Base-by-base conservation (phyloP, 2,329 filamentous ascomycete species). In the Beauveria pseudobassiana region DNA sequence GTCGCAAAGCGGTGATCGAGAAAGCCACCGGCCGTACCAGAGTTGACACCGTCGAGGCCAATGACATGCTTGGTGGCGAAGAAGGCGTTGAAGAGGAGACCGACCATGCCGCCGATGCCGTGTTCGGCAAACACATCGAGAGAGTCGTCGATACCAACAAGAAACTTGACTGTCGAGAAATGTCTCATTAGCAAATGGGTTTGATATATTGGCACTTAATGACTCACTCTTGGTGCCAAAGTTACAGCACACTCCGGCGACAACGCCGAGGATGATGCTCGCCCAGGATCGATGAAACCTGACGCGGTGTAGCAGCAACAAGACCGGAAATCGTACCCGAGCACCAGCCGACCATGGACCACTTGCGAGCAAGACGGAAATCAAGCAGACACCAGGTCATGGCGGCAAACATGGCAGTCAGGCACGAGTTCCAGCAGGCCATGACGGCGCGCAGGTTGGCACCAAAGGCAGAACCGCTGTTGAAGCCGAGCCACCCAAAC, bases 401-500 rank as follows among this genome's bases (percentile, higher is more conserved):
- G 66, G 91, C 89, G 46, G 86, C 93, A 70, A 97, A 96, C 80
- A 92, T 91, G 73, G 91, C 93, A 43, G 91, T 95, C 71, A 96
- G 75, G 80, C 95, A 97, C 63, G 90, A 91, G 83, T 98, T 98
- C 93, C 93, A 99, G 86, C 91, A 96, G 61, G 95, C 93, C 87
- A 97, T 96, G 67, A 89, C 88, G 61, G 95, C 95, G 67, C 95
- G 90, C 59, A 98, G 83, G 80, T 97, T 97, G 67, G 93, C 91
- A 68, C 93, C 93, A 68, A 97, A 96, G 45, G 93, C 81, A 26
- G 93, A 97, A 66, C 95, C 95, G 69, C 93, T 95, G 82, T 99
- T 99, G 86, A 99, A 99, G 61, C 93, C 95, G 66, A 99, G 82
- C 95, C 95, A 99, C 71, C 95, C 95, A 71, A 98, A 98, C 93